These are phyloP conservation scores for Lanmaoa rubissima DNA, from an alignment of 768 basidiomycete species.

Conservation along the genomic window DNA sequence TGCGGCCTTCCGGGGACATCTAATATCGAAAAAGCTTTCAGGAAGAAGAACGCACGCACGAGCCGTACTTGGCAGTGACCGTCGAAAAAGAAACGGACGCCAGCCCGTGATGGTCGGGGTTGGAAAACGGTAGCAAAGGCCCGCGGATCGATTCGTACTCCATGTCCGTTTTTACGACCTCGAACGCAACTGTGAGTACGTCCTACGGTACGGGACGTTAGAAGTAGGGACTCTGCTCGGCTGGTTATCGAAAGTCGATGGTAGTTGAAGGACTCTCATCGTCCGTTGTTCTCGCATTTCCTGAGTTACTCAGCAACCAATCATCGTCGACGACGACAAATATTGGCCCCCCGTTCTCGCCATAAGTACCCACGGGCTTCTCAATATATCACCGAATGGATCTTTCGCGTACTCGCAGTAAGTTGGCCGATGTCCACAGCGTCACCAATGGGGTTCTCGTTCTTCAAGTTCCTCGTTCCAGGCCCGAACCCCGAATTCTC, in stretches of 20 bases:
- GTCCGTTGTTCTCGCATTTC: not conserved
- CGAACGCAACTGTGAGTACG: not conserved
- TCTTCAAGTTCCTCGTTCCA: no score
- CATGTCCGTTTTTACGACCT: not conserved
- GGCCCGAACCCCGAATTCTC: no score
- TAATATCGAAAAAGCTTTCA: not conserved
- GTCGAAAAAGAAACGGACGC: not conserved
- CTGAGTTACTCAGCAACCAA: not conserved
- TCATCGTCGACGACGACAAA: not conserved
- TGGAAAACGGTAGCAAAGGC: not conserved
- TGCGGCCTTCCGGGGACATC: not conserved
- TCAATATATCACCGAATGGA: not conserved
- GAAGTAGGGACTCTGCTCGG: not conserved
- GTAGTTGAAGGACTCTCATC: not conserved
- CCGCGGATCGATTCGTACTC: constrained; percentile 13
- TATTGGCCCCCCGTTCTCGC: not conserved
- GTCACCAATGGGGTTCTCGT: no score
- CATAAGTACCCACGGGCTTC: not conserved
- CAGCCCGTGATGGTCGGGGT: constrained; percentile 2
- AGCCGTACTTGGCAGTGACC: not conserved
- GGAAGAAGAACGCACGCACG: not conserved
- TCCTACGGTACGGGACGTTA: not conserved
- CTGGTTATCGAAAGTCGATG: not conserved
- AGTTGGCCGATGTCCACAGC: not conserved
- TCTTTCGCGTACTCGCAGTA: not conserved